A percentile compares a stretch with the other conserved stretches of the same genome.
Evolutionary conservation across 768 basidiomycete genomes (phyloP).

Genomic region (Boletus reticulatus): DNA sequence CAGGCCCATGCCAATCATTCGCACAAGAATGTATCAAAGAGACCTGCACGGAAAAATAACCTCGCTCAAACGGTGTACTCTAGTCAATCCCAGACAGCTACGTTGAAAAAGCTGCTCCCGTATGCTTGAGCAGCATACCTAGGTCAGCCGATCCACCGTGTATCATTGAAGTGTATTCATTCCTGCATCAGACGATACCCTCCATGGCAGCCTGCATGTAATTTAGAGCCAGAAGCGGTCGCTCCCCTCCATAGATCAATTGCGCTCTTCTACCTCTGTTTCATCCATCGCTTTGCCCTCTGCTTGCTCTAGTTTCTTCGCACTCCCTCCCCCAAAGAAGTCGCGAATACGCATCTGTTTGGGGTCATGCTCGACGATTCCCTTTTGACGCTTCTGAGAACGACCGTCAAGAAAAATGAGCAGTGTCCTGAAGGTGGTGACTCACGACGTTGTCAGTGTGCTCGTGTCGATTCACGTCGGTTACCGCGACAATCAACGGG

Average conservation of each 20-base stretch:
- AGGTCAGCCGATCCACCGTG: slow-evolving; percentile 12
- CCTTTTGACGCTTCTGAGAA: slow-evolving; percentile 61
- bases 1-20: slow-evolving; percentile 71
- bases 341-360: slow-evolving; percentile 72
- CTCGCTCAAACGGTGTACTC: slow-evolving; percentile 68
- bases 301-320: slow-evolving; percentile 11
- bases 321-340: slow-evolving; percentile 55
- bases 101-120: slow-evolving; percentile 69
- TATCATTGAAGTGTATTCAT: neutral
- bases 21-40: slow-evolving; percentile 71
- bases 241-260: slow-evolving; percentile 4
- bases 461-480: slow-evolving; percentile 51
- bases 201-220: slow-evolving; percentile 4
- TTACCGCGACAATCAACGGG: slow-evolving; percentile 43
- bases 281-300: slow-evolving; percentile 32
- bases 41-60: slow-evolving; percentile 61
- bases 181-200: slow-evolving; percentile 6
- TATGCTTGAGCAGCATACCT: slow-evolving; percentile 46
- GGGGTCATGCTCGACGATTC: slow-evolving; percentile 76
- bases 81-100: slow-evolving; percentile 58
- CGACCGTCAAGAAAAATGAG: slow-evolving; percentile 16
- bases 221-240: neutral
- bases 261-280: slow-evolving; percentile 6
- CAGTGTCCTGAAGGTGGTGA: slow-evolving; percentile 2
- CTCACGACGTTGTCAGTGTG: slow-evolving; percentile 60